Evolutionary conservation across 2,329 filamentous ascomycete genomes (phyloP).

Genomic region (Aureobasidium subglaciale): DNA sequence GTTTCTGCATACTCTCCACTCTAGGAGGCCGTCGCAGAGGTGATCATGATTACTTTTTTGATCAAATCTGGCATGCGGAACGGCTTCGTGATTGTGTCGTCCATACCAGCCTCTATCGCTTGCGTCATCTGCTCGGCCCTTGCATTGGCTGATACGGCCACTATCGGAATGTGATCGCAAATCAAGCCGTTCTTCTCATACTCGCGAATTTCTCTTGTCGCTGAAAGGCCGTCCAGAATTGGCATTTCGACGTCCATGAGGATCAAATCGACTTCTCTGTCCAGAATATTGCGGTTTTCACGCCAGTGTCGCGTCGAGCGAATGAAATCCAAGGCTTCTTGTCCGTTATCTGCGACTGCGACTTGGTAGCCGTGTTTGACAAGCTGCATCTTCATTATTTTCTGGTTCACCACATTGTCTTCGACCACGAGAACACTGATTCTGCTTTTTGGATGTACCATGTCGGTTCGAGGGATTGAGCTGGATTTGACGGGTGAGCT

Average conservation of each 20-base stretch:
- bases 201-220: slow-evolving; percentile 21
- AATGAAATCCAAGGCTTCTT: slow-evolving; percentile 23
- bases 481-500: neutral
- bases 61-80: slow-evolving; percentile 29
- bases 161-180: slow-evolving; percentile 24
- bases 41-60: too few relatives aligned
- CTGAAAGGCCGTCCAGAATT: slow-evolving; percentile 23
- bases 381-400: slow-evolving; percentile 23
- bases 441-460: neutral
- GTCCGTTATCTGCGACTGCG: slow-evolving; percentile 22
- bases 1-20: too few relatives aligned
- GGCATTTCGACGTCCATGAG: slow-evolving; percentile 21
- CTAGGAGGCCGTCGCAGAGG: too few relatives aligned
- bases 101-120: slow-evolving; percentile 16
- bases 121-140: slow-evolving; percentile 40
- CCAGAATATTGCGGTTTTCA: neutral
- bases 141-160: slow-evolving; percentile 67
- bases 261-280: neutral
- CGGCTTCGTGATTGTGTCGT: slow-evolving; percentile 27
- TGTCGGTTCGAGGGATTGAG: neutral
- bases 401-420: slow-evolving; percentile 25
- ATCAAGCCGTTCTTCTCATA: slow-evolving; percentile 13
- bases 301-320: slow-evolving; percentile 15
- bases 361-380: slow-evolving; percentile 22
- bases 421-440: slow-evolving; percentile 19